Base-by-base conservation (phyloP, 768 basidiomycete genomes). In the Mrakia gelida region DNA sequence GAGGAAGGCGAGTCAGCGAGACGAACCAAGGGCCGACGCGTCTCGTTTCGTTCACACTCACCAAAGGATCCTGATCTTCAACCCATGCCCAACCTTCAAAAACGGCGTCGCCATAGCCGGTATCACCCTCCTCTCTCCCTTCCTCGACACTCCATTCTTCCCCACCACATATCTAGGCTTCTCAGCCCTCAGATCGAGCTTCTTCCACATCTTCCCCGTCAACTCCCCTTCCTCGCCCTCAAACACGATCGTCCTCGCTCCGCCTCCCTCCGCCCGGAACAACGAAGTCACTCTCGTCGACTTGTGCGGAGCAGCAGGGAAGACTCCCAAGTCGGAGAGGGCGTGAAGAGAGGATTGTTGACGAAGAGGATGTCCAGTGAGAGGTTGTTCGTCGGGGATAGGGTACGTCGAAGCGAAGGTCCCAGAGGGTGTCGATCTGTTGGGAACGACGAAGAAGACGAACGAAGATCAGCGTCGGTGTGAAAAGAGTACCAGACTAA, bases 11-110 rank as follows among this genome's bases (percentile, higher is more conserved):
- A 26, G 67, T 70, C 67, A 70, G 67, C 41, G 34, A 41, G 26
- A 11, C 7, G 38, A 21, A 1, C 2, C 1, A 28, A n/a, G 18
- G 10, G 18, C 3, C 4, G n/a, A 43, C 26, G 34, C 38, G 34
- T 68, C 23, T 38, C 67, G 38, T 5, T 34, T n/a, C 16, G 16
- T 7, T 16, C 30, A 3, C 2, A 70, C 67, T 70, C 67, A 70
- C 67, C 67, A 70, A 3, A 70, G 18, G 41, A 70, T 70, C 67
- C 41, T 45, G 41, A 70, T 70, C 41, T 70, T 70, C 34, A 70
- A 30, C 38, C 67, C 38, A 13, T 70, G 67, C 41, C 34, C 67
- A 16, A 70, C 26, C 34, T 41, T 70, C 34, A 70, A n/a, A 18
- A 70, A 70, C 67, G 67, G 67, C 34, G 67, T 70, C 41, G 67